These are phyloP conservation scores for Lentithecium fluviatile DNA, from an alignment of 495 filamentous ascomycete genomes.

Conservation along the genomic window DNA sequence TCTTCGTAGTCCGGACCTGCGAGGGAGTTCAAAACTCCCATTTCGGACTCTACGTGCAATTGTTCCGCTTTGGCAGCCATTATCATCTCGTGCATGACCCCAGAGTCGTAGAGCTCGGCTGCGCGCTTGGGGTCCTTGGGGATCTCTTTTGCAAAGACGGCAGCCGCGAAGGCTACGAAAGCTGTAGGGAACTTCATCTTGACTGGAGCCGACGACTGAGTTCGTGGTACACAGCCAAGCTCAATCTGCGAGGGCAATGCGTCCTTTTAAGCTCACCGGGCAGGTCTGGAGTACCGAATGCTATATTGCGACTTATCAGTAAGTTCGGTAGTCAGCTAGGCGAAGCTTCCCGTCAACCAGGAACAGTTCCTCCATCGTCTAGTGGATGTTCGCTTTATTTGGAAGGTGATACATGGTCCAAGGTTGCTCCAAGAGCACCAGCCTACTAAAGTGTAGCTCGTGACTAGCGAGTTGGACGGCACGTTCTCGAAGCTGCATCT, in stretches of 20 bases:
- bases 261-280: neutral
- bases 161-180: neutral
- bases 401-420: no score
- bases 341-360: no score
- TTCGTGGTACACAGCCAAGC: neutral
- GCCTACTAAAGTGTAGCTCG: no score
- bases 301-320: no score
- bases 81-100: neutral
- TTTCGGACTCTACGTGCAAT: neutral
- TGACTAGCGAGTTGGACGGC: no score
- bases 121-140: slow-evolving; percentile 1
- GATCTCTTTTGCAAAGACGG: neutral
- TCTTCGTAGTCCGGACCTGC: neutral
- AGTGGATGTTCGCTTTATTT: no score
- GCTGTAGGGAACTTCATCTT: slow-evolving; percentile 2
- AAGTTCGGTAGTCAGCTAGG: no score
- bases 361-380: no score
- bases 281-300: no score
- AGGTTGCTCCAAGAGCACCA: no score
- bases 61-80: neutral
- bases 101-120: slow-evolving; percentile 1
- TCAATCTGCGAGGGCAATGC: neutral
- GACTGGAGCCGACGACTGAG: neutral
- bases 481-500: no score
- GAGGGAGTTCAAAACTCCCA: slow-evolving; percentile 1